These are phyloP conservation scores for Phaeotremella fagi DNA, from an alignment of 768 basidiomycete species.

Conservation along the genomic window DNA sequence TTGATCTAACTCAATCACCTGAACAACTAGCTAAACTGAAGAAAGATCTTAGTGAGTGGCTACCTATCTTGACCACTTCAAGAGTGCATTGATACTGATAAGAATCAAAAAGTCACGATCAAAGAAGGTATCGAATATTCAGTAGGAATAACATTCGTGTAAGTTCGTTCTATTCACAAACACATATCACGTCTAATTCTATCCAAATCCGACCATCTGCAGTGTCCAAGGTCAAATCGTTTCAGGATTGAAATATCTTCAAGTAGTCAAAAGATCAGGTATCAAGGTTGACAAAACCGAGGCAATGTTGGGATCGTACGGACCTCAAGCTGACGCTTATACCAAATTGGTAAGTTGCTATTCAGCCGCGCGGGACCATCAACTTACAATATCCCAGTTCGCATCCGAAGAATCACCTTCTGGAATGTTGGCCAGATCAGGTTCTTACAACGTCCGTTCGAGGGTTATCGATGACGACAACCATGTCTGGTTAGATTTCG, in stretches of 20 bases:
- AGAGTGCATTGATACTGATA: too few relatives aligned
- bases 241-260: constrained; percentile 59
- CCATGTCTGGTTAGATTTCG: constrained; percentile 68
- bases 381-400: constrained; percentile 54
- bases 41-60: constrained; percentile 62
- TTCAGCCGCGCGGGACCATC: constrained; percentile 54
- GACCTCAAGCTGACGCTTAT: constrained; percentile 68
- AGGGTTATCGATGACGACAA: constrained; percentile 85
- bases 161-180: constrained; percentile 8
- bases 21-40: constrained; percentile 57
- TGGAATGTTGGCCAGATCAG: constrained; percentile 77
- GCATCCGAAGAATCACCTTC: constrained; percentile 55
- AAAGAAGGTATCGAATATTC: constrained; percentile 69
- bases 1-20: constrained; percentile 60
- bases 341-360: constrained; percentile 52
- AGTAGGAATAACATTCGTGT: constrained; percentile 55
- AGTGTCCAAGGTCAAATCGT: constrained; percentile 87
- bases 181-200: background rate
- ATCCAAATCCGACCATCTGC: constrained; percentile 54
- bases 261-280: constrained; percentile 76
- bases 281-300: constrained; percentile 69
- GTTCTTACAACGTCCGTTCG: constrained; percentile 70
- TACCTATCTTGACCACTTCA: too few relatives aligned
- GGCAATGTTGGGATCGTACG: constrained; percentile 87
- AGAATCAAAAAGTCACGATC: constrained; percentile 46